Percentiles rank a stretch among this genome's conserved stretches.
These are phyloP conservation scores for Fusarium subglutinans DNA, from an alignment of 2,329 filamentous ascomycete species.

Conservation along the genomic window DNA sequence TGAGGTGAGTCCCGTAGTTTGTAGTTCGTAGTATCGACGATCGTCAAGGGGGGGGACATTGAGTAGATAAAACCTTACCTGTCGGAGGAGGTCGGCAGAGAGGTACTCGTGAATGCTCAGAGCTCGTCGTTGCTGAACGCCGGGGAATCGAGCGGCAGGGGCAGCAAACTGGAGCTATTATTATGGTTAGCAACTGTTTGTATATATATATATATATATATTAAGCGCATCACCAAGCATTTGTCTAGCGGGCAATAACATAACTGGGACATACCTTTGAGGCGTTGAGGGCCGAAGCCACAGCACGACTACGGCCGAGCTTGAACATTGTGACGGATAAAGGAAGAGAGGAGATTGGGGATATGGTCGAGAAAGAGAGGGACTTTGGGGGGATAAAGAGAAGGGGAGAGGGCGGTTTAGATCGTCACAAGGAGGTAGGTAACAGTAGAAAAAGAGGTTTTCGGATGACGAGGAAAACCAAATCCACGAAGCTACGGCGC, in stretches of 20 bases:
- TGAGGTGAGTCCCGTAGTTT: slow-evolving; percentile 13
- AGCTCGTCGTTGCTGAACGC: slow-evolving; percentile 83
- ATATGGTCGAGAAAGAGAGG: neutral
- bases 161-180: slow-evolving; percentile 48
- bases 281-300: slow-evolving; percentile 82
- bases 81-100: slow-evolving; percentile 87
- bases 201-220: neutral
- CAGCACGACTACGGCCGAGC: slow-evolving; percentile 81
- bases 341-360: slow-evolving; percentile 21
- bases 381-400: slow-evolving; percentile 6
- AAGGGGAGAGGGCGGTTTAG: neutral
- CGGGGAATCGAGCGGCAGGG: slow-evolving; percentile 66
- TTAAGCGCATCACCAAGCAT: slow-evolving; percentile 12
- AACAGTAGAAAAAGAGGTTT: slow-evolving; percentile 34
- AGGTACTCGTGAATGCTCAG: slow-evolving; percentile 99
- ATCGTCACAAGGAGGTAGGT: slow-evolving; percentile 8
- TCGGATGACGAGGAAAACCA: slow-evolving; percentile 37
- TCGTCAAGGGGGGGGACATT: slow-evolving; percentile 13
- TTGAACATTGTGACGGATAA: slow-evolving; percentile 76
- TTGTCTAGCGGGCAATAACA: neutral
- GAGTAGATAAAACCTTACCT: slow-evolving; percentile 57
- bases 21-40: slow-evolving; percentile 23
- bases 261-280: slow-evolving; percentile 68
- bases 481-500: slow-evolving; percentile 32
- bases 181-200: slow-evolving; percentile 19